Percentiles rank a stretch among this genome's conserved stretches.
Conservation (phyloP, 495 filamentous ascomycete genomes). For the Aspergillus bridgeri region DNA sequence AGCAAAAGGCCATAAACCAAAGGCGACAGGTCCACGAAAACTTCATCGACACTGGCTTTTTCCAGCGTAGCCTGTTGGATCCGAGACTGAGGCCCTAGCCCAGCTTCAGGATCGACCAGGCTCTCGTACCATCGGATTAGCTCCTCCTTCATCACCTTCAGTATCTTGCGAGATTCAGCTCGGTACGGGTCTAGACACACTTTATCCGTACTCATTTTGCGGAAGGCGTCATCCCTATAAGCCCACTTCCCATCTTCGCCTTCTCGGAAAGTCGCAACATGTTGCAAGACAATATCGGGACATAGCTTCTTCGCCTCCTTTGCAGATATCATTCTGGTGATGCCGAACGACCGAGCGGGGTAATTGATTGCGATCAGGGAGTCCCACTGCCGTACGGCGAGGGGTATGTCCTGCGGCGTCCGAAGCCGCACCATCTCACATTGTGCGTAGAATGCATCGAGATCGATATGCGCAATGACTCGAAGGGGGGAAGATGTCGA, state of each 20-base stretch:
- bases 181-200: constrained; percentile 92
- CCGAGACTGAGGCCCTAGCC: constrained; percentile 36
- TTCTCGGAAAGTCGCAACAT: constrained; percentile 93
- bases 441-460: constrained; percentile 98
- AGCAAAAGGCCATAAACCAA: constrained; percentile 75
- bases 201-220: constrained; percentile 80
- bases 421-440: constrained; percentile 87
- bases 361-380: constrained; percentile 97
- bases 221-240: constrained; percentile 75
- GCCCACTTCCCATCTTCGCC: constrained; percentile 83
- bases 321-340: constrained; percentile 69
- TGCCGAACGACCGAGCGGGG: constrained; percentile 74
- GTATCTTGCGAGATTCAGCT: constrained; percentile 75
- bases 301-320: constrained; percentile 86
- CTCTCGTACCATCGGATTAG: constrained; percentile 40
- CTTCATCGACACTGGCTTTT: constrained; percentile 89
- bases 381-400: constrained; percentile 81
- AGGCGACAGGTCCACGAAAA: constrained; percentile 86
- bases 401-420: constrained; percentile 66
- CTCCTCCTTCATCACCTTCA: constrained; percentile 74
- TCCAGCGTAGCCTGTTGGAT: constrained; percentile 66
- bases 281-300: constrained; percentile 78
- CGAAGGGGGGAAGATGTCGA: constrained; percentile 73
- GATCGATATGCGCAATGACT: constrained; percentile 86
- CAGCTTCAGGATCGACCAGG: constrained; percentile 14